These are phyloP conservation scores for Talaromyces sp. DNA, from an alignment of 2,329 filamentous ascomycete genomes.

Conservation along the genomic window DNA sequence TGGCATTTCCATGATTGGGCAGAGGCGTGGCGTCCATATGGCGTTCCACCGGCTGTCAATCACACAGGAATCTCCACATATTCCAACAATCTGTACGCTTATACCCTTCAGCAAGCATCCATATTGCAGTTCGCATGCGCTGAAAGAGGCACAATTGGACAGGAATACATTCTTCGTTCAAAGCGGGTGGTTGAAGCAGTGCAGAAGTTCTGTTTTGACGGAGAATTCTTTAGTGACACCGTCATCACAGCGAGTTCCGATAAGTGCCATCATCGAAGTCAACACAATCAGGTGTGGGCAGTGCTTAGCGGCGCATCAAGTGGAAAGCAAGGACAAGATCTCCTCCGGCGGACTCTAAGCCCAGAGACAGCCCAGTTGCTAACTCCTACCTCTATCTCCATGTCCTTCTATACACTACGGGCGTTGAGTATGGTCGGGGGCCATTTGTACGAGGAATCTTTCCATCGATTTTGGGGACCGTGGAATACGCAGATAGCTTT, in stretches of 20 bases:
- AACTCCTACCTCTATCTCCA: not conserved
- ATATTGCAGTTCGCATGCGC: slow-evolving; percentile 25
- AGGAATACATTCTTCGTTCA: slow-evolving; percentile 21
- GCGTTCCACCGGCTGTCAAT: not conserved
- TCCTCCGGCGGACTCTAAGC: not conserved
- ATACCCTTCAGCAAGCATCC: slow-evolving; percentile 35
- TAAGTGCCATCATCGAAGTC: slow-evolving; percentile 22
- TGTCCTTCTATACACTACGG: not conserved
- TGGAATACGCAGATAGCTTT: not conserved
- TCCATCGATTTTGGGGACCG: not conserved
- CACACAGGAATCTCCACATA: not conserved
- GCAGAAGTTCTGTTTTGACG: slow-evolving; percentile 30
- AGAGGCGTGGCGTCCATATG: slow-evolving; percentile 27
- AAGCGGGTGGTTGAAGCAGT: slow-evolving; percentile 23
- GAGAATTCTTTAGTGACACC: slow-evolving; percentile 32
- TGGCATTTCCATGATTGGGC: slow-evolving; percentile 40
- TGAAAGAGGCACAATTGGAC: not conserved
- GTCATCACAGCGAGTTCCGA: slow-evolving; percentile 25
- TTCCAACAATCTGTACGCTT: slow-evolving; percentile 41
- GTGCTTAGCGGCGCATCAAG: slow-evolving; percentile 26
- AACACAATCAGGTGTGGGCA: slow-evolving; percentile 34
- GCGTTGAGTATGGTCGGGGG: not conserved
- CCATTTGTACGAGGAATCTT: not conserved
- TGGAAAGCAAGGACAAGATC: not conserved
- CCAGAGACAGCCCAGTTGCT: not conserved